Conservation (phyloP, 2,329 filamentous ascomycete genomes). For the Hirsutella thompsonii region DNA sequence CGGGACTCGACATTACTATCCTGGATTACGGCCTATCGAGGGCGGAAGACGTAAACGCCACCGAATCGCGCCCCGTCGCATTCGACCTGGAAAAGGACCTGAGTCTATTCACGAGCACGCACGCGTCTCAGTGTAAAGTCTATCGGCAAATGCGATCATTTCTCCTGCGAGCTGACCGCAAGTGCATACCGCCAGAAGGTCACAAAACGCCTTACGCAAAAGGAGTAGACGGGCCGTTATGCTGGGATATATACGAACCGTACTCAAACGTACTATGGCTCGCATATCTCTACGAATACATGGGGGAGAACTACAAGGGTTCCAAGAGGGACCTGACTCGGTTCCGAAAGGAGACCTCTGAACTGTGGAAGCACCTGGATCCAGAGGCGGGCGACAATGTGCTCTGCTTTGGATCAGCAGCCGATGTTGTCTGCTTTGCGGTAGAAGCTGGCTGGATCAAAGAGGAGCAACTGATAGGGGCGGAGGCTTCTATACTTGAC, state of each 20-base stretch:
- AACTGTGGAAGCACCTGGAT: constrained; percentile 41
- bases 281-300: constrained; percentile 45
- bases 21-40: constrained; percentile 54
- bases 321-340: constrained; percentile 27
- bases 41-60: constrained; percentile 29
- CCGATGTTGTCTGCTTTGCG: constrained; percentile 42
- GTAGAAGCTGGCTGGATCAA: constrained; percentile 45
- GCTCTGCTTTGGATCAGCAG: constrained; percentile 40
- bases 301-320: constrained; percentile 33
- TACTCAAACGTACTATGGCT: constrained; percentile 57
- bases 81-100: constrained; percentile 50
- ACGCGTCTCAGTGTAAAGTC: constrained; percentile 45
- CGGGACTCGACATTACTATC: constrained; percentile 50
- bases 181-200: constrained; percentile 31
- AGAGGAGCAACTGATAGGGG: constrained; percentile 35
- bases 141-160: constrained; percentile 52
- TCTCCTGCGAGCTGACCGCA: constrained; percentile 35
- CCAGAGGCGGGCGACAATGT: constrained; percentile 32
- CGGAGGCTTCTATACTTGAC: constrained; percentile 20
- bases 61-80: constrained; percentile 29
- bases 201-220: constrained; percentile 34
- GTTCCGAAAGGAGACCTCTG: constrained; percentile 35
- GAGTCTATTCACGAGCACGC: constrained; percentile 45
- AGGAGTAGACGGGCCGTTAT: constrained; percentile 33
- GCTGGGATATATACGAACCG: constrained; percentile 41